Conservation (phyloP, 331 rosid genomes). For the Ulmus americana region DNA sequence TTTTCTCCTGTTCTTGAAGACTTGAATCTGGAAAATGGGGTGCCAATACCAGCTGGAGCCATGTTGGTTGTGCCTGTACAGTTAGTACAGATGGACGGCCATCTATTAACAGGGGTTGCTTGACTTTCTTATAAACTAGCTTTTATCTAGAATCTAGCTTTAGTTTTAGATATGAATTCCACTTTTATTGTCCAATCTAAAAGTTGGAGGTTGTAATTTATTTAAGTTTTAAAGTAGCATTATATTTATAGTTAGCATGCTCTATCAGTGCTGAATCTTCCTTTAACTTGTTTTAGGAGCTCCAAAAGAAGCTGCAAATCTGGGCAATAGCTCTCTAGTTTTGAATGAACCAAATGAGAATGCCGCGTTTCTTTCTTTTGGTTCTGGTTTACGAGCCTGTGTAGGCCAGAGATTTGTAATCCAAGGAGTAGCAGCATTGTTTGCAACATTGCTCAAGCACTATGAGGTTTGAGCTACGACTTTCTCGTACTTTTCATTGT, state of each 20-base stretch:
- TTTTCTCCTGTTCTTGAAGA: conserved; percentile 35
- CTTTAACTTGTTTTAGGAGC: conserved; percentile 26
- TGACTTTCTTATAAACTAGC: not conserved
- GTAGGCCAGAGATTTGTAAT: conserved; percentile 62
- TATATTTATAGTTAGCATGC: not conserved
- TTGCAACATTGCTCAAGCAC: conserved; percentile 47
- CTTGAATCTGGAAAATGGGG: conserved; percentile 48
- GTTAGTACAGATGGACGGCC: conserved; percentile 54
- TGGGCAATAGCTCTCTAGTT: conserved; percentile 28
- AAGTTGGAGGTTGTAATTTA: not conserved
- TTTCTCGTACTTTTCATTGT: not conserved
- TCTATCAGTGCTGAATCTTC: conserved; percentile 17
- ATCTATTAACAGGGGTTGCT: not conserved
- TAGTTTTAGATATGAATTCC: too few species aligned
- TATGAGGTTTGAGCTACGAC: conserved; percentile 50
- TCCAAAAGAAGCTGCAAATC: conserved; percentile 25
- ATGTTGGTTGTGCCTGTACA: conserved; percentile 61
- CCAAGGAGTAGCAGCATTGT: conserved; percentile 48
- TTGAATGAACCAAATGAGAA: conserved; percentile 60
- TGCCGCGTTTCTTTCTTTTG: conserved; percentile 67
- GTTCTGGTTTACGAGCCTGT: conserved; percentile 68
- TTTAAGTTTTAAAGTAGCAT: not conserved
- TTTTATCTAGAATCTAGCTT: not conserved
- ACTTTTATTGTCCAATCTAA: not conserved
- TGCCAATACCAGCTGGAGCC: conserved; percentile 65